Percentiles rank a stretch among this genome's conserved stretches.
These are phyloP conservation scores for Niveomyces coronatus DNA, from an alignment of 2,329 filamentous ascomycete genomes.

Conservation along the genomic window DNA sequence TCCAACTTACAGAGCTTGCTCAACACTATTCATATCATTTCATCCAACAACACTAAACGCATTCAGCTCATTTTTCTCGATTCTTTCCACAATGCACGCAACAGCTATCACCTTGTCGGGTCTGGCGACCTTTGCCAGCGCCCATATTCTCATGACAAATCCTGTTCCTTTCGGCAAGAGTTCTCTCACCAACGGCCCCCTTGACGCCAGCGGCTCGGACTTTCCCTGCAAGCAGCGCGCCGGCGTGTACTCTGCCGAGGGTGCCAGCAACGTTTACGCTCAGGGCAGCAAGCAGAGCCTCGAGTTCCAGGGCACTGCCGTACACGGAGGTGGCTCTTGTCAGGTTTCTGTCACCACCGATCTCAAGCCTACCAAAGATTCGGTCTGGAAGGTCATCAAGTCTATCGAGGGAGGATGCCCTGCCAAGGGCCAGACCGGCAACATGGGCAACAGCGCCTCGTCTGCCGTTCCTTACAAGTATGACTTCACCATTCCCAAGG, in stretches of 20 bases:
- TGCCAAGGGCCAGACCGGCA: slow-evolving; percentile 43
- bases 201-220: slow-evolving; percentile 48
- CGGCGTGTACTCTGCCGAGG: slow-evolving; percentile 34
- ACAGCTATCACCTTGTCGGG: slow-evolving; percentile 42
- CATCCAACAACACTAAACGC: slow-evolving; percentile 2
- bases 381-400: slow-evolving; percentile 80
- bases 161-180: slow-evolving; percentile 51
- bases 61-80: too few relatives aligned
- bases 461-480: slow-evolving; percentile 45
- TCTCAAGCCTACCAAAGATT: slow-evolving; percentile 50
- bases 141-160: slow-evolving; percentile 64
- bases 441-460: slow-evolving; percentile 40
- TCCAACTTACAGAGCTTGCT: not conserved
- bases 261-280: slow-evolving; percentile 46
- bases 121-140: slow-evolving; percentile 49
- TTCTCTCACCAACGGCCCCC: slow-evolving; percentile 48
- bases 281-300: slow-evolving; percentile 36
- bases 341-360: slow-evolving; percentile 83
- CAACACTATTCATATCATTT: not conserved
- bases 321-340: slow-evolving; percentile 87
- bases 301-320: slow-evolving; percentile 58
- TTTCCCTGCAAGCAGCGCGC: slow-evolving; percentile 74
- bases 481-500: slow-evolving; percentile 59
- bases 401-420: slow-evolving; percentile 83
- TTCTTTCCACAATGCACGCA: slow-evolving; percentile 44